Evolutionary conservation across 2,329 filamentous ascomycete species (phyloP).

Genomic region (Epichloe typhina): DNA sequence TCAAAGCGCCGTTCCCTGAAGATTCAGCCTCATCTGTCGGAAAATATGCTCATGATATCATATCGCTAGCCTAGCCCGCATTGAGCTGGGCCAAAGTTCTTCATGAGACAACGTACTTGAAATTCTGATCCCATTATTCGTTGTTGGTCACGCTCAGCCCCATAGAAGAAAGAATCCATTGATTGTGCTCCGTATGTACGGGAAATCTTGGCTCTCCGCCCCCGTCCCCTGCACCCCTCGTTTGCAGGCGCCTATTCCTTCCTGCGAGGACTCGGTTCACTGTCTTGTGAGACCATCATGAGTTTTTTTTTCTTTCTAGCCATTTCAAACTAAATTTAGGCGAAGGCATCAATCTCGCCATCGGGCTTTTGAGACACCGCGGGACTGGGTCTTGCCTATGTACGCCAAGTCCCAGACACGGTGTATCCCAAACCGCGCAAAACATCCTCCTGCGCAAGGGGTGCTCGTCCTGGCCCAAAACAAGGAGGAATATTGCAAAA

Average conservation of each 20-base stretch:
- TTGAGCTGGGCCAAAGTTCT: too few species aligned
- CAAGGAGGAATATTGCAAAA: background rate
- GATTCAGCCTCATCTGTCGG: background rate
- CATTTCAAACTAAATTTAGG: background rate
- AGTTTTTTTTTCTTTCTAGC: background rate
- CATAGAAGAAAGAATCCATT: too few species aligned
- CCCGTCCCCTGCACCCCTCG: background rate
- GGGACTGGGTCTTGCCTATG: background rate
- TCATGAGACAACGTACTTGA: too few species aligned
- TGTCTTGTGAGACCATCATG: background rate
- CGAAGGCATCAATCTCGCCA: background rate
- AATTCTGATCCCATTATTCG: too few species aligned
- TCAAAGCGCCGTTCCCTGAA: background rate
- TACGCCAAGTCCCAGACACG: background rate
- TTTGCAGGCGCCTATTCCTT: background rate
- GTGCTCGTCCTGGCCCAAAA: background rate
- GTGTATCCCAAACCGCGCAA: background rate
- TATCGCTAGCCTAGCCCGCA: too few species aligned
- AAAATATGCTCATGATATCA: too few species aligned
- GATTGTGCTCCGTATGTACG: background rate
- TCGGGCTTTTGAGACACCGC: background rate
- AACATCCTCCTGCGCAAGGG: background rate
- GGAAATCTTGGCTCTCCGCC: background rate
- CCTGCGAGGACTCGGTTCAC: background rate
- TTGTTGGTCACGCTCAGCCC: too few species aligned